Conservation (phyloP, 1,284 basidiomycete genomes). For the Vanrija sp. region DNA sequence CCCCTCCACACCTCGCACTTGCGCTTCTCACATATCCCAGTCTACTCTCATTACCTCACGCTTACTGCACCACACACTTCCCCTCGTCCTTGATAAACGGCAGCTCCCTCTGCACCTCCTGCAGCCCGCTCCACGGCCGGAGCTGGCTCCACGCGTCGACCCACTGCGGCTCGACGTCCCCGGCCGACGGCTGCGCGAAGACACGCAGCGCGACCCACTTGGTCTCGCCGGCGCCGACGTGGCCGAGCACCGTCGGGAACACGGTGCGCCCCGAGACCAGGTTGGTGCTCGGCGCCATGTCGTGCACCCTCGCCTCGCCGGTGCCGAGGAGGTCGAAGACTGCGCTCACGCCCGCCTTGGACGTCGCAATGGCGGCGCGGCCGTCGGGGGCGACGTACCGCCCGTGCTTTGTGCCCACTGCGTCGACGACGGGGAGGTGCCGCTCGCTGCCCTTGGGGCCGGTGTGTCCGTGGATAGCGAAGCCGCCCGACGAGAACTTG, state of each 20-base stretch:
- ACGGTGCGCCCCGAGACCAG: conserved; percentile 64
- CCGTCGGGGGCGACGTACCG: conserved; percentile 1
- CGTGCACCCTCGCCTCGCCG: conserved; percentile 16
- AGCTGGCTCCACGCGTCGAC: conserved; percentile 1
- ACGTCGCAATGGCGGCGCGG: conserved; percentile 15
- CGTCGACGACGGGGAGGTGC: conserved; percentile 2
- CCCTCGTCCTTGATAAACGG: not conserved
- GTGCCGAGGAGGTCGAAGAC: conserved; percentile 19
- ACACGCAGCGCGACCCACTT: conserved; percentile 61
- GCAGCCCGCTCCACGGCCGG: not conserved
- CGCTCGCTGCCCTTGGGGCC: conserved; percentile 21
- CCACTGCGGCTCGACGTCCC: conserved; percentile 10
- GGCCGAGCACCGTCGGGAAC: conserved; percentile 60
- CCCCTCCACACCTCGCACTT: no score
- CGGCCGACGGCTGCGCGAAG: conserved; percentile 50
- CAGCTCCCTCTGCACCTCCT: not conserved
- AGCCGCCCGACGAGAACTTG: conserved; percentile 20
- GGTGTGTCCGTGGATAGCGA: conserved; percentile 20
- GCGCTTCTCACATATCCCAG: no score
- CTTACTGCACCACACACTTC: no score
- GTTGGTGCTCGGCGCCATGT: conserved; percentile 63
- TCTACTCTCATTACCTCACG: no score
- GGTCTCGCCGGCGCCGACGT: conserved; percentile 50
- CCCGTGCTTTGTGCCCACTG: conserved; percentile 6
- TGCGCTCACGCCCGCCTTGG: conserved; percentile 22